These are phyloP conservation scores for Phoma herbarum DNA, from an alignment of 2,329 filamentous ascomycete species.

Conservation along the genomic window DNA sequence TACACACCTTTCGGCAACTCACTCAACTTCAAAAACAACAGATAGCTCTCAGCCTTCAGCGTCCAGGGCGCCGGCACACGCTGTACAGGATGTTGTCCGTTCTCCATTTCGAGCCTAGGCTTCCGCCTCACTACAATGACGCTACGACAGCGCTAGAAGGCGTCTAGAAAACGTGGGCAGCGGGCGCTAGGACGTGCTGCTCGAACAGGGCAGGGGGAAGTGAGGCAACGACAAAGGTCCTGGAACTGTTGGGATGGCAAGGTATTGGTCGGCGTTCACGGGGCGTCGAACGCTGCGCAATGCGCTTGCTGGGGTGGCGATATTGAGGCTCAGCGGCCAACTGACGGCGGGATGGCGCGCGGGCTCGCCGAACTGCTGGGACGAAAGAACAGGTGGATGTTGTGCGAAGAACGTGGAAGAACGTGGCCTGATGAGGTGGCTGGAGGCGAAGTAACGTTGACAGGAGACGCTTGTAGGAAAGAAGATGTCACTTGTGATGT, in stretches of 20 bases:
- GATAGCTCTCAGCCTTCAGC: slow-evolving; percentile 37
- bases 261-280: slow-evolving; percentile 6
- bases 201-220: background rate
- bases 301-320: slow-evolving; percentile 3
- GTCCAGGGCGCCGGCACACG: slow-evolving; percentile 38
- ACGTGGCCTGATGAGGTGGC: background rate
- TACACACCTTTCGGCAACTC: slow-evolving; percentile 39
- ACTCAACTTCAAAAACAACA: slow-evolving; percentile 36
- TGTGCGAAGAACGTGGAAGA: background rate
- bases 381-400: background rate
- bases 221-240: background rate
- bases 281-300: background rate
- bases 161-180: slow-evolving; percentile 1
- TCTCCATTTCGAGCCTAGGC: slow-evolving; percentile 6
- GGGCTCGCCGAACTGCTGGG: slow-evolving; percentile 17
- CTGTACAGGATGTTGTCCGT: slow-evolving; percentile 33
- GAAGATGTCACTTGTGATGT: slow-evolving; percentile 6
- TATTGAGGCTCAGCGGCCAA: slow-evolving; percentile 15
- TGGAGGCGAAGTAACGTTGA: slow-evolving; percentile 4
- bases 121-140: background rate
- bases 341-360: slow-evolving; percentile 5
- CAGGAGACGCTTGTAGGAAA: background rate
- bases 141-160: slow-evolving; percentile 6
- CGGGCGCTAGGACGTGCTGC: slow-evolving; percentile 7
- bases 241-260: background rate